phyloP scores from a whole-genome alignment of 106 monocot species.

The Platanthera guangdongensis region DNA sequence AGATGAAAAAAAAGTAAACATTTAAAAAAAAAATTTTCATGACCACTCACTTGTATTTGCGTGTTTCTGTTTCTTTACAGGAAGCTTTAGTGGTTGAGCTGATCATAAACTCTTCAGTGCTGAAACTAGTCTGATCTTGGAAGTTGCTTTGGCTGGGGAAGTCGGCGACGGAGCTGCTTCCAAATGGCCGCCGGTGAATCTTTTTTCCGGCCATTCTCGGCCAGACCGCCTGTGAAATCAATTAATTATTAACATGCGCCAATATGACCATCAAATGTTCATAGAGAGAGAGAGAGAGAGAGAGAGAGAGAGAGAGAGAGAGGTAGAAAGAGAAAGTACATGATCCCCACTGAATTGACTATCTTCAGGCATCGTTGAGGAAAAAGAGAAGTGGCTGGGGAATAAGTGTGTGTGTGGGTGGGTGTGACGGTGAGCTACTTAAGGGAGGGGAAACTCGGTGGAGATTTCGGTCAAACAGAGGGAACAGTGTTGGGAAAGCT shows the following conservation, averaged over 20 bases:
- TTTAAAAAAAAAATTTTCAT: too few relatives aligned
- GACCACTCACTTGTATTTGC: conserved; percentile 41
- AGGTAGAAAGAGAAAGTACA: not conserved
- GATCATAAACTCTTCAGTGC: not conserved
- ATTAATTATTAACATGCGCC: not conserved
- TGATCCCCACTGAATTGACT: too few relatives aligned
- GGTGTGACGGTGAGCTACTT: not conserved
- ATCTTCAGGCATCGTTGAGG: too few relatives aligned
- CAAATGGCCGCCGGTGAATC: conserved; percentile 24
- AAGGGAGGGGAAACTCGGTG: not conserved
- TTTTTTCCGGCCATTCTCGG: conserved; percentile 50
- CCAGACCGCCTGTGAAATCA: conserved; percentile 27
- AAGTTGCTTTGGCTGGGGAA: conserved; percentile 12
- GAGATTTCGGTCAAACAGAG: not conserved
- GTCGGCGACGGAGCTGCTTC: conserved; percentile 28
- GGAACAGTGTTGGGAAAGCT: too few relatives aligned
- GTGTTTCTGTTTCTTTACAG: conserved; percentile 24
- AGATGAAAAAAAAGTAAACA: not conserved
- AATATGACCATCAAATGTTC: too few relatives aligned
- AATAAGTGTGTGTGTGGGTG: not conserved
- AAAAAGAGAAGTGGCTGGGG: too few relatives aligned
- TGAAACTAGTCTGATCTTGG: not conserved
- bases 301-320: not conserved
- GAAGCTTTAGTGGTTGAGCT: conserved; percentile 2
- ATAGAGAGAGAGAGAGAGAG: not conserved